Percentiles rank a stretch among this genome's conserved stretches.
phyloP scores from a whole-genome alignment of 805 yeast genomes.

The Candida endomychidarum region DNA sequence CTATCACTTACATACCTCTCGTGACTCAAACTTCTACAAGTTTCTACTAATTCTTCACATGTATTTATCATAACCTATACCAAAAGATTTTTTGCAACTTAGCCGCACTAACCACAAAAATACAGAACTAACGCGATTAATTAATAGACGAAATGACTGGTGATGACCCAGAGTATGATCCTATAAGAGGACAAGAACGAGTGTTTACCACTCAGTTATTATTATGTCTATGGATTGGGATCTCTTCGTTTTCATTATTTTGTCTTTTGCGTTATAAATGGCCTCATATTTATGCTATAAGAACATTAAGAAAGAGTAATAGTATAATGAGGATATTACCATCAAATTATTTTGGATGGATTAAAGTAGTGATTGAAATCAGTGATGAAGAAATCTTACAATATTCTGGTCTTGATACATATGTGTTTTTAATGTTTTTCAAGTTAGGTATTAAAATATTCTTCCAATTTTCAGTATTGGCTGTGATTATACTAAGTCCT shows the following conservation, averaged over 20 bases:
- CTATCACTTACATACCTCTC: background rate
- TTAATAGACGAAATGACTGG: slow-evolving; percentile 7
- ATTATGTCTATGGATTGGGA: slow-evolving; percentile 49
- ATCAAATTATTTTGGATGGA: slow-evolving; percentile 52
- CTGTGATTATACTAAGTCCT: slow-evolving; percentile 37
- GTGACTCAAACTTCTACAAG: background rate
- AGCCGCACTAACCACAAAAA: slow-evolving; percentile 1
- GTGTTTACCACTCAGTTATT: slow-evolving; percentile 56
- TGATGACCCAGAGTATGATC: slow-evolving; percentile 17
- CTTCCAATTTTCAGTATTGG: slow-evolving; percentile 62
- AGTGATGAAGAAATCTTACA: slow-evolving; percentile 77
- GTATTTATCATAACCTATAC: background rate
- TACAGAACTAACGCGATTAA: background rate
- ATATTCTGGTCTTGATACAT: slow-evolving; percentile 91
- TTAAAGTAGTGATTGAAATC: slow-evolving; percentile 47
- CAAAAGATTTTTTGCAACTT: background rate
- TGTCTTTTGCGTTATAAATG: slow-evolving; percentile 52
- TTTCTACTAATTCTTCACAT: background rate
- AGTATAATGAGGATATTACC: slow-evolving; percentile 45
- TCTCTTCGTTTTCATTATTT: slow-evolving; percentile 45
- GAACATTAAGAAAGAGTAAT: slow-evolving; percentile 48
- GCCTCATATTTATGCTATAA: slow-evolving; percentile 57
- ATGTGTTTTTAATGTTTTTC: slow-evolving; percentile 44
- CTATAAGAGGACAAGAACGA: slow-evolving; percentile 40
- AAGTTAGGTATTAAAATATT: slow-evolving; percentile 74